Percentiles rank a stretch among this genome's conserved stretches.
phyloP scores from a whole-genome alignment of 371 early-diverging fungal genomes.

The Syncephalastrum contaminatum region DNA sequence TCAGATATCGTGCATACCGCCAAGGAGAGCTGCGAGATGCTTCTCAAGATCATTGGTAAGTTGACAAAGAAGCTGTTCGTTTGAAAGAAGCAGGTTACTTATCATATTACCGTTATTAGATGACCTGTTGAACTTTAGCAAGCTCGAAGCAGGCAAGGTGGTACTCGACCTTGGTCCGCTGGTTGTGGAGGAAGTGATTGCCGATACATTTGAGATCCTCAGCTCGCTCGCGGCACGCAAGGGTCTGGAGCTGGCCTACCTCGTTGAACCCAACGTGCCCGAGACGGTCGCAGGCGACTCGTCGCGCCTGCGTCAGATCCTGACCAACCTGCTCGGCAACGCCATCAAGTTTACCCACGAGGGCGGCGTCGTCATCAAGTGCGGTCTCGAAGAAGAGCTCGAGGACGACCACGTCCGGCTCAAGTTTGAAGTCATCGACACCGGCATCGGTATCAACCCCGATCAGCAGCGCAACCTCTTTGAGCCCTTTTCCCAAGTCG shows the following conservation, averaged over 20 bases:
- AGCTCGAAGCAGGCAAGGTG: slow-evolving; percentile 53
- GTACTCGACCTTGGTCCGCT: slow-evolving; percentile 48
- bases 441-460: slow-evolving; percentile 60
- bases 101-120: slow-evolving; percentile 23
- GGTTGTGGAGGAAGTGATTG: slow-evolving; percentile 55
- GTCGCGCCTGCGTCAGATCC: slow-evolving; percentile 44
- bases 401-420: slow-evolving; percentile 20
- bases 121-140: slow-evolving; percentile 53
- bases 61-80: not conserved
- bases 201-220: slow-evolving; percentile 53
- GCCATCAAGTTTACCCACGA: slow-evolving; percentile 69
- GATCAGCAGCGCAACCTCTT: slow-evolving; percentile 56
- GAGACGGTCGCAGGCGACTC: slow-evolving; percentile 38
- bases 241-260: slow-evolving; percentile 50
- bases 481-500: slow-evolving; percentile 65
- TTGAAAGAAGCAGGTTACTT: not conserved
- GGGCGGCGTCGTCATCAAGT: slow-evolving; percentile 53
- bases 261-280: slow-evolving; percentile 50
- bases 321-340: slow-evolving; percentile 56
- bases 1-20: slow-evolving; percentile 59
- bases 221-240: slow-evolving; percentile 51
- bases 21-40: slow-evolving; percentile 59
- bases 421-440: slow-evolving; percentile 58
- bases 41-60: slow-evolving; percentile 48
- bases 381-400: slow-evolving; percentile 30